A percentile compares a stretch with the other conserved stretches of the same genome.
Evolutionary conservation across 2,329 filamentous ascomycete species (phyloP).

Genomic region (Venturiaceae sp.): DNA sequence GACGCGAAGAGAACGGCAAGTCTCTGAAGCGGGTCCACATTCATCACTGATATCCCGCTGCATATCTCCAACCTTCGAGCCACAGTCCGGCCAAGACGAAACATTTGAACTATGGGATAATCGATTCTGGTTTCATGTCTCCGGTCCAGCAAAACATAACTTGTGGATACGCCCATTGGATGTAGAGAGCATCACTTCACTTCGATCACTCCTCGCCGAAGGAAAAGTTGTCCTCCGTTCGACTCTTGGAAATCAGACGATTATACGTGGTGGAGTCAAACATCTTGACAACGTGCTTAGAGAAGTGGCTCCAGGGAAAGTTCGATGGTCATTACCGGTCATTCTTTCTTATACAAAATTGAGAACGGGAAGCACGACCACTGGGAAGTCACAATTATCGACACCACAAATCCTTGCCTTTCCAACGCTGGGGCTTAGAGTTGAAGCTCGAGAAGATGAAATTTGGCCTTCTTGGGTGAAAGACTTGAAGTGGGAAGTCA

Average conservation of each 20-base stretch:
- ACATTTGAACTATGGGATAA: constrained; percentile 42
- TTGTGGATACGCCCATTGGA: constrained; percentile 32
- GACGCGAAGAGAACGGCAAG: not conserved
- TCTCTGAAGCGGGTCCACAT: not conserved
- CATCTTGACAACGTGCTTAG: constrained; percentile 5
- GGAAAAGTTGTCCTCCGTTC: constrained; percentile 11
- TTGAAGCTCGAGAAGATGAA: constrained; percentile 5
- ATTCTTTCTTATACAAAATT: constrained; percentile 10
- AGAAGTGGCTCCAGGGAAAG: constrained; percentile 7
- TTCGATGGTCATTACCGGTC: constrained; percentile 10
- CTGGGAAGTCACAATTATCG: not conserved
- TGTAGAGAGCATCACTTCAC: constrained; percentile 16
- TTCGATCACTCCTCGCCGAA: constrained; percentile 11
- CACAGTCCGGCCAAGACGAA: not conserved
- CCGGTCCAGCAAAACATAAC: constrained; percentile 18
- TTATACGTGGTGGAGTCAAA: not conserved
- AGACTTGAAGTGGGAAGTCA: constrained; percentile 14
- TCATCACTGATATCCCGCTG: not conserved
- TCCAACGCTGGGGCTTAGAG: constrained; percentile 18
- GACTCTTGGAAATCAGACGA: not conserved
- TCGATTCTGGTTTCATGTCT: constrained; percentile 45
- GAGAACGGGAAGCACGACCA: not conserved
- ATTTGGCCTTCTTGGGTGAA: constrained; percentile 8
- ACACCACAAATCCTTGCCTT: constrained; percentile 16
- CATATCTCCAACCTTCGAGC: constrained; percentile 6